Evolutionary conservation across 257 asterid species (phyloP).

Genomic region (Solanum pinnatisectum): DNA sequence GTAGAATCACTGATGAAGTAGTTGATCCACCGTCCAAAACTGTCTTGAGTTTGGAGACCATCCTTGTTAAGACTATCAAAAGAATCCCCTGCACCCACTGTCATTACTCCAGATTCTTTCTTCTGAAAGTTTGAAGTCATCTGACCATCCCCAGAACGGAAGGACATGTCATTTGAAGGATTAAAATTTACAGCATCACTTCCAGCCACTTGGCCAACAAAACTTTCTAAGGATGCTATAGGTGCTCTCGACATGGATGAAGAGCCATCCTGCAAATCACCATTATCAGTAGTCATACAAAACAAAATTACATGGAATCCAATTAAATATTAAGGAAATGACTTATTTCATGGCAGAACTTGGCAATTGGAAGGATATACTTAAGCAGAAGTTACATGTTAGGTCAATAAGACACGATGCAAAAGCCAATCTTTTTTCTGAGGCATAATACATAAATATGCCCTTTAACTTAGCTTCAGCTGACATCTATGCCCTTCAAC

Average conservation of each 20-base stretch:
- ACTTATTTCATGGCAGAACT: neutral
- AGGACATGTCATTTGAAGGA: slow-evolving; percentile 21
- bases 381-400: neutral
- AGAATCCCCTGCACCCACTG: slow-evolving; percentile 23
- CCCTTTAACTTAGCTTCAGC: neutral
- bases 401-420: neutral
- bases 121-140: slow-evolving; percentile 22
- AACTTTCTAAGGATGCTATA: slow-evolving; percentile 27
- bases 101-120: slow-evolving; percentile 22
- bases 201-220: slow-evolving; percentile 27
- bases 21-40: slow-evolving; percentile 63
- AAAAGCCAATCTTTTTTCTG: neutral
- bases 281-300: neutral
- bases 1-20: slow-evolving; percentile 48
- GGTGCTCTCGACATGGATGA: slow-evolving; percentile 21
- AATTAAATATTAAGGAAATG: neutral
- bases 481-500: neutral
- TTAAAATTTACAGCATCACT: slow-evolving; percentile 17
- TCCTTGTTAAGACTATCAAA: slow-evolving; percentile 23
- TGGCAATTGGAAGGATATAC: neutral
- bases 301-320: neutral
- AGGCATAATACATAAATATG: neutral
- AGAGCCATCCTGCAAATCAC: slow-evolving; percentile 37
- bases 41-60: slow-evolving; percentile 51
- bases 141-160: slow-evolving; percentile 28